Base-by-base conservation (phyloP, 176 grass and related monocot species). In the Paspalum vaginatum region DNA sequence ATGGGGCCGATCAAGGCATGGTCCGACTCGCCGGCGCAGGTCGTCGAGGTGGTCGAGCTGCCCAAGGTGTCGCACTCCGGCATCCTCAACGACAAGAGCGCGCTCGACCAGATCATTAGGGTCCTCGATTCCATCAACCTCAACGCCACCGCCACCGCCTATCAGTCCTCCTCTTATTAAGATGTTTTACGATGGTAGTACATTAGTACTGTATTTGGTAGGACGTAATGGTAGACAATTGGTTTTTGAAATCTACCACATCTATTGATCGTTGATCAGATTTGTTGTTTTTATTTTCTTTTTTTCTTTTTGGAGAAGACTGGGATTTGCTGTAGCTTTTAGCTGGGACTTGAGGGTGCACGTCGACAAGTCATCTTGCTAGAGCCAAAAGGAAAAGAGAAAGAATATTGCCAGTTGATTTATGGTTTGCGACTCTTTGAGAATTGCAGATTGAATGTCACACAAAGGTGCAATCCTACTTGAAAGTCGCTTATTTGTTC, bases 21-120 rank as follows among this genome's bases (percentile, higher is more conserved):
- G 94, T 76, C 75, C 1, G 79, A 79, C 27, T 89, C 86, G 21
- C 62, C 85, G 61, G 20, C 70, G 62, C 91, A 91, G 52, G 82
- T 69, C 11, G 70, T 97, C 0, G 83, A 94, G 56, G 89, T 97
- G 48, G 80, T 97, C 37, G 88, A 89, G 76, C 54, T 97, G 70
- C 87, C 88, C 59, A 67, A 62, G 11, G 78, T 84, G 7, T 91
- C 94, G 39, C 94, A 92, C 75, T n/a, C 61, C 8, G 91, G 80
- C 49, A 97, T 97, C 79, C 83, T 97, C 74, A 94, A 12, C 22
- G 84, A 94, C 75, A 84, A 86, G 27, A 75, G 38, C 56, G 89
- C 89, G 17, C 73, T 94, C 11, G 37, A 79, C 6, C 78, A 94
- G 68, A 91, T 97, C 64, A 21, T 92, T 13, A 86, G 42, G 65